Evolutionary conservation across 352 stramenopile genomes (phyloP), one percentile per base, ranked within the genome.

Genomic region (Phytopythium kandeliae): DNA sequence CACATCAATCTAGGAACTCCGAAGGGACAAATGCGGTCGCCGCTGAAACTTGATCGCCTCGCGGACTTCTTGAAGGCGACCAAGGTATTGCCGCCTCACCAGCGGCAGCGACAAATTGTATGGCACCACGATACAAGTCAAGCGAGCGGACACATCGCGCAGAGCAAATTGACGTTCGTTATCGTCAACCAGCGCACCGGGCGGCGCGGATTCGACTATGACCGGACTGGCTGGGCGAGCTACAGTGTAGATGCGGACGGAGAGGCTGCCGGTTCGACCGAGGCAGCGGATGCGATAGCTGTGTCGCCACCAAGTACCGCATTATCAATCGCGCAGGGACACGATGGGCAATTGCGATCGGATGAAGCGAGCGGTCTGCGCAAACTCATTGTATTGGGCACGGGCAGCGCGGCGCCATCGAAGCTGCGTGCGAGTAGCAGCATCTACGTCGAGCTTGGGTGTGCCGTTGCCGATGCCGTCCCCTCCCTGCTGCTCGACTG

Each of bases 371-470:
- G 47, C 3, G 11, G 17, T 11, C 58, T 46, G n/a, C 63, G 62
- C 2, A 28, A 16, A 16, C 50, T 99, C 22, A 82, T 92, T 24
- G 96, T 99, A 35, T 77, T 98, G 11, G 96, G 96, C 8, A 99
- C 96, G 2, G 96, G 96, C 1, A 98, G 89, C 25, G 96, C 96
- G 2, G 78, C 98, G 3, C 96, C 96, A 26, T 98, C 93, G 43
- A 99, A 98, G 65, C 88, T 98, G 44, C 86, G 96, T 13, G 98
- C 98, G 57, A 97, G 98, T 22, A 97, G 82, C 4, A 91, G 86
- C 22, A 98, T 98, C 28, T 96, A 95, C 58, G 38, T 98, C 12
- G 65, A 84, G 43, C 48, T 96, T 9, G 57, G 49, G 3, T n/a
- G 44, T 26, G 55, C 22, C 4, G 28, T 96, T 9, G 57, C 47